These are phyloP conservation scores for Catharanthus roseus DNA, from an alignment of 257 asterid species.

Conservation along the genomic window DNA sequence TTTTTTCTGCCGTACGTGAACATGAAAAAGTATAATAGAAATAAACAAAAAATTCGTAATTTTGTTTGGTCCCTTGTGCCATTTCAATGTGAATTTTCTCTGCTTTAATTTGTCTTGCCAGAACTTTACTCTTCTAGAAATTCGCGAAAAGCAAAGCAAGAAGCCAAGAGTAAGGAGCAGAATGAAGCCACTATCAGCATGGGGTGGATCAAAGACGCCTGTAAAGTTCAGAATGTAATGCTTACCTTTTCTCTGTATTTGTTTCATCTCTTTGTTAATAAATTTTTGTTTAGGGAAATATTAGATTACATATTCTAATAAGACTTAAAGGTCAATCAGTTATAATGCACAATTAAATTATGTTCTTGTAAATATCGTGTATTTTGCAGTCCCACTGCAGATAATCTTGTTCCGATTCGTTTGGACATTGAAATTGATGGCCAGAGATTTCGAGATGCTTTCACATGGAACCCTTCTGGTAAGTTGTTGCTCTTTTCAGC, in stretches of 20 bases:
- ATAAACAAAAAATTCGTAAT: neutral
- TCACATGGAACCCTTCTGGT: constrained; percentile 93
- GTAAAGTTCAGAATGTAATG: constrained; percentile 81
- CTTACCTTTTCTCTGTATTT: neutral
- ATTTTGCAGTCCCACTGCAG: constrained; percentile 71
- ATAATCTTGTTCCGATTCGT: constrained; percentile 83
- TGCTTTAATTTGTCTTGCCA: neutral
- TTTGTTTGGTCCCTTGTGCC: neutral
- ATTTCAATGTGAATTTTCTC: neutral
- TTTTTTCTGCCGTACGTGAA: too few species aligned
- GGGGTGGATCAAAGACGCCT: constrained; percentile 69
- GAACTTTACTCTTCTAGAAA: neutral
- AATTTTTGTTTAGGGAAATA: neutral
- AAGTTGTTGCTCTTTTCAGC: neutral
- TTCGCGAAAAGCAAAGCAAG: neutral
- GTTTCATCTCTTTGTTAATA: neutral
- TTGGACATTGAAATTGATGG: constrained; percentile 89
- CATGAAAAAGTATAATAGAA: too few species aligned
- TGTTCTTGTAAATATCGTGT: neutral
- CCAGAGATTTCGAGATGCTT: constrained; percentile 76
- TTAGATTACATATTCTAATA: neutral
- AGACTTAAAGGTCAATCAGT: neutral
- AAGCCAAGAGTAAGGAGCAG: neutral
- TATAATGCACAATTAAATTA: neutral
- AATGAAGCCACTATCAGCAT: constrained; percentile 66